A percentile compares a stretch with the other conserved stretches of the same genome.
phyloP scores from a whole-genome alignment of 2,329 filamentous ascomycete species.

The Monosporascus sp. region DNA sequence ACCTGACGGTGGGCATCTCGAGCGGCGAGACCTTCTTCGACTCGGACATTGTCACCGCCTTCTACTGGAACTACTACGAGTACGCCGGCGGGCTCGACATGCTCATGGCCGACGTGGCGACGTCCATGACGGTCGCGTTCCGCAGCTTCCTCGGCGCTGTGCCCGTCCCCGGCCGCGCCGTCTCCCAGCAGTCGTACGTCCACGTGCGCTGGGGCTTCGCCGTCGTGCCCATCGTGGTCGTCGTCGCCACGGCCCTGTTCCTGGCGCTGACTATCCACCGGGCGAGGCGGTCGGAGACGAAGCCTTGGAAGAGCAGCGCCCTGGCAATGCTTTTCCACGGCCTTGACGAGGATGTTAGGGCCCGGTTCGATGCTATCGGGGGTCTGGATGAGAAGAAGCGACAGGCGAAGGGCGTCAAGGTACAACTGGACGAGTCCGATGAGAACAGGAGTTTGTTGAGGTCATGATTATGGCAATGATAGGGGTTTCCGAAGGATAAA shows the following conservation, averaged over 20 bases:
- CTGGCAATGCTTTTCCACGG: slow-evolving; percentile 30
- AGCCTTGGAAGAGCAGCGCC: slow-evolving; percentile 30
- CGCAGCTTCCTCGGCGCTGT: slow-evolving; percentile 22
- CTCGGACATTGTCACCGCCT: slow-evolving; percentile 31
- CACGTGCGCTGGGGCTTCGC: slow-evolving; percentile 32
- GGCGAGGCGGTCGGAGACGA: slow-evolving; percentile 17
- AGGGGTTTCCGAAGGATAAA: no score
- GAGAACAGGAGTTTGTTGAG: slow-evolving; percentile 5
- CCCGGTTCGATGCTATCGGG: slow-evolving; percentile 13
- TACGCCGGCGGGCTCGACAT: slow-evolving; percentile 27
- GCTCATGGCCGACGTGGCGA: slow-evolving; percentile 29
- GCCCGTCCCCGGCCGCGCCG: slow-evolving; percentile 22
- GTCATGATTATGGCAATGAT: background rate
- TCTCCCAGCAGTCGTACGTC: slow-evolving; percentile 25
- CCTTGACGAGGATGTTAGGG: slow-evolving; percentile 22
- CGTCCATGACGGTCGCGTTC: slow-evolving; percentile 29
- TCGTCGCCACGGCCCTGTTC: slow-evolving; percentile 25
- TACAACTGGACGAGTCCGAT: slow-evolving; percentile 19
- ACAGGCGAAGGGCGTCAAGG: slow-evolving; percentile 19
- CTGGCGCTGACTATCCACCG: slow-evolving; percentile 20
- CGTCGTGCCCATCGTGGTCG: slow-evolving; percentile 24
- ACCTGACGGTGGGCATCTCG: slow-evolving; percentile 27
- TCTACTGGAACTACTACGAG: slow-evolving; percentile 35
- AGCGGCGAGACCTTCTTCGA: slow-evolving; percentile 28
- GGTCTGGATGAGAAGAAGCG: slow-evolving; percentile 17